phyloP scores from a whole-genome alignment of 208 protist genomes.

The Leishmania aethiopica region DNA sequence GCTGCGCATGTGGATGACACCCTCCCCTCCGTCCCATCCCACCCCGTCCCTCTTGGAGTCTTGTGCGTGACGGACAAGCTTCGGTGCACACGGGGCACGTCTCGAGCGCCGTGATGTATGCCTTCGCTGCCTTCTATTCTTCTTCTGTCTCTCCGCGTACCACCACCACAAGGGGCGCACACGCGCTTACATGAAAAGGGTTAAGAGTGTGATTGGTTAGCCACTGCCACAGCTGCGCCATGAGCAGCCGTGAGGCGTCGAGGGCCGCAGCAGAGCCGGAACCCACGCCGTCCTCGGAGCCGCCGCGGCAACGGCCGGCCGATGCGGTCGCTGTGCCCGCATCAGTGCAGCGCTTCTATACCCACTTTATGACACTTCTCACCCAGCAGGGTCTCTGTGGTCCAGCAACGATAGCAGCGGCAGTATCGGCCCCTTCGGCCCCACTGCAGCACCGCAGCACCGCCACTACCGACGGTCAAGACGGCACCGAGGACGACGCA shows the following conservation, averaged over 20 bases:
- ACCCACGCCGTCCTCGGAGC: not conserved
- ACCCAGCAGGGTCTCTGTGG: not conserved
- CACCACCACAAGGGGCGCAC: not conserved
- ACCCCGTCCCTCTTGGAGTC: too few species aligned
- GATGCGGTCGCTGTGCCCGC: constrained; percentile 1
- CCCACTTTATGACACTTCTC: constrained; percentile 8
- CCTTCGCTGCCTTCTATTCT: not conserved
- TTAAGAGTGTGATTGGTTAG: not conserved
- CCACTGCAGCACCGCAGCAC: not conserved
- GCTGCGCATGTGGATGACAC: not conserved
- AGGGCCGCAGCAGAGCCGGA: not conserved
- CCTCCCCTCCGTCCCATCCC: not conserved
- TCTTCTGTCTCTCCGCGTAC: not conserved
- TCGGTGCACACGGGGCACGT: not conserved
- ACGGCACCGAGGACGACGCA: constrained; percentile 6
- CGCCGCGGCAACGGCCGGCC: not conserved
- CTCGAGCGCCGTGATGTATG: not conserved
- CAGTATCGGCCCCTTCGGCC: not conserved
- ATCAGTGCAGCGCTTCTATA: constrained; percentile 12
- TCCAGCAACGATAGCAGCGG: not conserved
- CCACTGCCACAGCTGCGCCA: not conserved
- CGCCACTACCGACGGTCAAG: not conserved
- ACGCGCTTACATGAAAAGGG: not conserved
- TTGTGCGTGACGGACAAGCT: not conserved
- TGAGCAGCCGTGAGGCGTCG: not conserved